A percentile compares a stretch with the other conserved stretches of the same genome.
Conservation (phyloP, 2,329 filamentous ascomycete species). For the Dendrostoma leiphaemia region DNA sequence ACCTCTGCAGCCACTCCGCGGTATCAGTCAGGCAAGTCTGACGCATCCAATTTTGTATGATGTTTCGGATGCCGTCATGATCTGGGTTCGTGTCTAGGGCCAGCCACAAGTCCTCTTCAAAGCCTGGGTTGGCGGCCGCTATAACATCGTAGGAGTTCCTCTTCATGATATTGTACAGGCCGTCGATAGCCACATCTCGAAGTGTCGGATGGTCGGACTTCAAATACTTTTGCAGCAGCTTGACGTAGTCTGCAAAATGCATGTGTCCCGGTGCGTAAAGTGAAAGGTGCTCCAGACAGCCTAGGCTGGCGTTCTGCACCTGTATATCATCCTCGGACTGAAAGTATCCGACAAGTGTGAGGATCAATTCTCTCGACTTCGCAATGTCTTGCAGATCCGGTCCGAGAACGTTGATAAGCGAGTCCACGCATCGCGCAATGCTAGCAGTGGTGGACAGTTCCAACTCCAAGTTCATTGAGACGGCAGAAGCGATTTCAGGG, state of each 20-base stretch:
- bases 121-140: conserved; percentile 67
- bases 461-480: conserved; percentile 87
- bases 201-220: conserved; percentile 67
- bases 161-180: conserved; percentile 93
- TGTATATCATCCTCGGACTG: conserved; percentile 69
- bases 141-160: conserved; percentile 83
- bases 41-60: conserved; percentile 89
- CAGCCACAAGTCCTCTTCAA: conserved; percentile 92
- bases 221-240: conserved; percentile 74
- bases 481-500: conserved; percentile 72
- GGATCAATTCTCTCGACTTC: conserved; percentile 88
- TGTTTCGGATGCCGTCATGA: conserved; percentile 78
- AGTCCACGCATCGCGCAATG: conserved; percentile 85
- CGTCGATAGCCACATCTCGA: conserved; percentile 78
- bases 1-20: conserved; percentile 80
- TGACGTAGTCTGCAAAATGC: conserved; percentile 81
- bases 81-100: conserved; percentile 75
- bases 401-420: conserved; percentile 93
- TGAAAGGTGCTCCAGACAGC: conserved; percentile 86
- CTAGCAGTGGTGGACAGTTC: conserved; percentile 79
- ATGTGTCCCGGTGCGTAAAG: conserved; percentile 88
- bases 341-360: conserved; percentile 82
- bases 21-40: conserved; percentile 84
- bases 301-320: conserved; percentile 73
- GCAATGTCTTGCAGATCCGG: conserved; percentile 91